Percentiles rank a stretch among this genome's conserved stretches.
Evolutionary conservation across 805 yeast genomes (phyloP).

Genomic region (Myxozyma vanderwaltii): DNA sequence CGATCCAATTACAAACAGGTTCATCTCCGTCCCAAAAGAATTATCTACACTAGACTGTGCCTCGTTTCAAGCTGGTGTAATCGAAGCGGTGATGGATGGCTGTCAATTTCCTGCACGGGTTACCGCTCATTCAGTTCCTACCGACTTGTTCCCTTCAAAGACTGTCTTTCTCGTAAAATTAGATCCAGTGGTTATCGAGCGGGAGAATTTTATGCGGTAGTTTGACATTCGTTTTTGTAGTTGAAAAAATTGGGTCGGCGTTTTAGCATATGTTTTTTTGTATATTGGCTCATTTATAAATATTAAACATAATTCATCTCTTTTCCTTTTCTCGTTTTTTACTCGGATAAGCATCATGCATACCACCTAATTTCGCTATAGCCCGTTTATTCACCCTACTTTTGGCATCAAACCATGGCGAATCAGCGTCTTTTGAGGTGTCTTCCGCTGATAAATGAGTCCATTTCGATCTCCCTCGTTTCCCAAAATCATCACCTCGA

Average conservation of each 20-base stretch:
- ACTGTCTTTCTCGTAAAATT: constrained; percentile 79
- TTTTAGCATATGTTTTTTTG: neutral
- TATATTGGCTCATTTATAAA: neutral
- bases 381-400: constrained; percentile 15
- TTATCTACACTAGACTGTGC: constrained; percentile 75
- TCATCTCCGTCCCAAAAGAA: constrained; percentile 76
- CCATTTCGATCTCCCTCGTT: constrained; percentile 40
- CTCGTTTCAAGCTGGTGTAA: constrained; percentile 81
- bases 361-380: constrained; percentile 19
- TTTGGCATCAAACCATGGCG: constrained; percentile 27
- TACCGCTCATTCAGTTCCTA: constrained; percentile 77
- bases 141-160: constrained; percentile 58
- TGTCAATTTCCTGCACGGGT: constrained; percentile 73
- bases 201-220: constrained; percentile 50
- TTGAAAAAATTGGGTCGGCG: constrained; percentile 6
- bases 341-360: constrained; percentile 15
- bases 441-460: constrained; percentile 41
- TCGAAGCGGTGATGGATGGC: constrained; percentile 79
- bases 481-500: constrained; percentile 38
- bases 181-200: constrained; percentile 55
- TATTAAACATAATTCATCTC: neutral
- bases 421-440: constrained; percentile 34
- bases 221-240: neutral
- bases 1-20: constrained; percentile 68
- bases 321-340: constrained; percentile 1